Evolutionary conservation across 306 rosid species (phyloP).

Genomic region (Rosa rugosa): DNA sequence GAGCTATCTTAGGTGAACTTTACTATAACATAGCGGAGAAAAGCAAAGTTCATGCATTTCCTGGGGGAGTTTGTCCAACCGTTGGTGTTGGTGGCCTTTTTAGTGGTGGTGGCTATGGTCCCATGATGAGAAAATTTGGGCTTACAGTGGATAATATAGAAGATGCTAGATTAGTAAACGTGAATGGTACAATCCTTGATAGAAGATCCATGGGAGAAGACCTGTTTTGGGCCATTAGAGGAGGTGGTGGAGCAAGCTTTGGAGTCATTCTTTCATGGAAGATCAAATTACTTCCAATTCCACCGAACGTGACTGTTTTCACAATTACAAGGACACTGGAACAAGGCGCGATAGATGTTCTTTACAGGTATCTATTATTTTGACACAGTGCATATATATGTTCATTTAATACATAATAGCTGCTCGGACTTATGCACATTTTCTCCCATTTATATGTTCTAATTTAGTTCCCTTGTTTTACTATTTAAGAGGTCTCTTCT

Average conservation of each 20-base stretch:
- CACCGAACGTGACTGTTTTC: constrained; percentile 57
- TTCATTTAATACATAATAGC: too few species aligned
- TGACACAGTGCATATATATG: too few species aligned
- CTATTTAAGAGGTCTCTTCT: too few species aligned
- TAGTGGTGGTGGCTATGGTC: constrained; percentile 77
- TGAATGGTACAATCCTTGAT: constrained; percentile 50
- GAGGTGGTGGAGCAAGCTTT: constrained; percentile 74
- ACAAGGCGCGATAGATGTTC: constrained; percentile 47
- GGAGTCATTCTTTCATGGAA: constrained; percentile 64
- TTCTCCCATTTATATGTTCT: too few species aligned
- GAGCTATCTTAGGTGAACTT: constrained; percentile 64
- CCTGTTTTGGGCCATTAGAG: constrained; percentile 73
- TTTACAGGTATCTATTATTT: background rate
- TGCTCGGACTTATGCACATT: too few species aligned
- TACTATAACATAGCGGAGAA: constrained; percentile 51
- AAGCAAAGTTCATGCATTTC: constrained; percentile 55
- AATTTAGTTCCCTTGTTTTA: too few species aligned
- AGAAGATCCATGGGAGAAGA: constrained; percentile 67
- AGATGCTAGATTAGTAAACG: constrained; percentile 54
- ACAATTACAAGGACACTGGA: constrained; percentile 36
- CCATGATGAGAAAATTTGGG: constrained; percentile 65
- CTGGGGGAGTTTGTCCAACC: constrained; percentile 62
- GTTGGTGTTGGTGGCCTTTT: constrained; percentile 69
- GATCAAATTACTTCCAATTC: constrained; percentile 55
- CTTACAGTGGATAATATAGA: constrained; percentile 57